Evolutionary conservation across 352 stramenopile genomes (phyloP), one percentile per base, ranked within the genome.

Genomic region (Phytopythium aichiense): DNA sequence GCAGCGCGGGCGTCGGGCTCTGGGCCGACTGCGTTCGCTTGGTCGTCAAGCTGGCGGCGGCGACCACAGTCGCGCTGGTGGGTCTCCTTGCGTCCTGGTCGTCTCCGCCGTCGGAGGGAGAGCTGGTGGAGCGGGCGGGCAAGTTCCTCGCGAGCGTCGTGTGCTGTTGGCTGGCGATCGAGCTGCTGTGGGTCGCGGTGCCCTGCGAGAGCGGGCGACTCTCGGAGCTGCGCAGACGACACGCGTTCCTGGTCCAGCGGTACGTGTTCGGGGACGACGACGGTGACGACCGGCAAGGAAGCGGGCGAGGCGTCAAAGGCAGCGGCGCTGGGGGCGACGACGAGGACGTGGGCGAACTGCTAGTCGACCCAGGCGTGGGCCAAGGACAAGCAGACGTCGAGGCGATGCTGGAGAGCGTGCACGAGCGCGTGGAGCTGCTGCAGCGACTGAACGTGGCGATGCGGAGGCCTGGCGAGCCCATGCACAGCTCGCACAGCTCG

Each of bases 191-290:
- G 76, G 54, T 81, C 23, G 42, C 72, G 28, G 30, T 88, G 25
- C 70, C 76, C 2, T 54, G 50, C 3, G 63, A 70, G 50, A 83
- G 64, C 22, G 59, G 59, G 0, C 35, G 55, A 7, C 62, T 56
- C 5, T 46, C 69, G 25, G 71, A 73, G 46, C 62, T 65, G 9
- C 58, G 64, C 11, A 68, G 64, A 13, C 74, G 79, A 1, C 80
- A 81, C 35, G 46, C 55, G 2, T 88, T 83, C 38, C 40, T 86
- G 0, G 51, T 78, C 0, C 73, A 84, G 49, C 76, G 76, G 18
- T 88, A 85, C 63, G 22, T 31, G 30, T 74, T 88, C 48, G 72
- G 72, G 20, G 64, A 66, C 5, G 38, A 50, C 7, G 16, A 37
- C 53, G 13, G 40, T 23, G 46, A 61, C 11, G 37, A 49, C 11